Evolutionary conservation across 371 early-diverging fungal species (phyloP).

Genomic region (Zychaea mexicana): DNA sequence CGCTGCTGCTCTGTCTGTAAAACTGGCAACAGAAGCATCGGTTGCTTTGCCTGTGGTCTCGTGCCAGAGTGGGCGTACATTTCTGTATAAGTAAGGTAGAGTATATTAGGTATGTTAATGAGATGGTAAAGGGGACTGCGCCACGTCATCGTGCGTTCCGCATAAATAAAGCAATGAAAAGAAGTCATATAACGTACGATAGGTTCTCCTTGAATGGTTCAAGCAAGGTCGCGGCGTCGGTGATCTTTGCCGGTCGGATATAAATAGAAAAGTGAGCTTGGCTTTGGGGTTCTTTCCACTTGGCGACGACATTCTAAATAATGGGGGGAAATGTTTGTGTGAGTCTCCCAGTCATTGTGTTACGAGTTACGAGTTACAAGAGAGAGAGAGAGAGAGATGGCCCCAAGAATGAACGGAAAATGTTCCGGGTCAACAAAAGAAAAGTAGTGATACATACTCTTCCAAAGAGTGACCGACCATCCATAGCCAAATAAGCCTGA

Average conservation of each 20-base stretch:
- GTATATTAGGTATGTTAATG: too few species aligned
- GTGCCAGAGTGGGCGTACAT: slow-evolving; percentile 89
- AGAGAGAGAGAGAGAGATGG: too few species aligned
- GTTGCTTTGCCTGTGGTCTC: slow-evolving; percentile 75
- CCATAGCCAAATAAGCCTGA: slow-evolving; percentile 70
- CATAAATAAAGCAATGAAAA: background rate
- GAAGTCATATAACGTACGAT: background rate
- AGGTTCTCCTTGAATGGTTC: slow-evolving; percentile 51
- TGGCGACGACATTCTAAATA: slow-evolving; percentile 28
- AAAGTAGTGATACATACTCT: slow-evolving; percentile 34
- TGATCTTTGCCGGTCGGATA: slow-evolving; percentile 4
- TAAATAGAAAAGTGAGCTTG: slow-evolving; percentile 60
- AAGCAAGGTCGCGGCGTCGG: background rate
- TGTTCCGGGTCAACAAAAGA: background rate
- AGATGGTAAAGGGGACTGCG: too few species aligned
- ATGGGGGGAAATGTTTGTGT: background rate
- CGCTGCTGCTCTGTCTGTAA: slow-evolving; percentile 76
- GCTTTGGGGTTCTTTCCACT: slow-evolving; percentile 72
- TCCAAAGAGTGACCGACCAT: slow-evolving; percentile 65
- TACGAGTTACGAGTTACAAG: too few species aligned
- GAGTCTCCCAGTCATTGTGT: too few species aligned
- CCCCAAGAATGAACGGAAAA: too few species aligned
- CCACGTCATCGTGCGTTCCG: background rate
- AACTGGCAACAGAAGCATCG: slow-evolving; percentile 86
- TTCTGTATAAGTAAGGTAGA: slow-evolving; percentile 37